Evolutionary conservation across 2,329 filamentous ascomycete species (phyloP), one percentile per base, ranked within the genome.

Genomic region (Trichoderma asperellum): DNA sequence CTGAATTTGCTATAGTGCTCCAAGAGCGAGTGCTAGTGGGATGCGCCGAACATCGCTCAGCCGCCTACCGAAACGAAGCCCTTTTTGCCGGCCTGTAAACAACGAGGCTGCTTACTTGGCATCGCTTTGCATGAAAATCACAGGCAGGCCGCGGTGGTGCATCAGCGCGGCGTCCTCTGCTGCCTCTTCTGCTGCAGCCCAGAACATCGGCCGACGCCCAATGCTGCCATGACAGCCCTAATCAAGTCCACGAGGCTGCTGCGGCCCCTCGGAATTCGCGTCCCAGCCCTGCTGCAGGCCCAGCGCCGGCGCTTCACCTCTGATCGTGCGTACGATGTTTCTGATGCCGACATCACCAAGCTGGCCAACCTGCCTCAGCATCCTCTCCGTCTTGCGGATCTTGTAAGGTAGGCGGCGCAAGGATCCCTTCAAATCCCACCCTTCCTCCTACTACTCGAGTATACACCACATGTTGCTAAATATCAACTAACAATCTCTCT

Each of bases 351-450:
- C 77, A 92, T 98, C 73, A 87, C 90, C 57, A 88, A 87, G 53
- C 87, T 98, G 58, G 93, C 94, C 37, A 89, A 89, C 69, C 89
- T 91, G 76, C 89, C 91, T 43, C 87, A 97, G 64, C 92, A 96
- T 76, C 88, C 91, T 12, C 83, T 98, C 76, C 96, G 93, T 32
- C 87, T 99, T 40, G 90, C 91, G 69, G 96, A 98, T 77, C 85
- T 99, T 6, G 92, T 97, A 74, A 95, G 91, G 92, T 96, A 85
- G 53, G 24, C 60, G 8, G n/a, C 40, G 40, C 29, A 18, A 32
- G 4, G 63, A 35, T 35, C 14, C 14, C 11, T 16, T 34, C 27
- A 16, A 4, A 29, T 55, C 12, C 12, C 24, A 0, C 11, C 10
- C 27, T 10, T 29, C 8, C 37, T 10, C 56, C 32, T 18, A 12